Evolutionary conservation across 305 asterid species (phyloP).

Genomic region (Ajuga reptans): DNA sequence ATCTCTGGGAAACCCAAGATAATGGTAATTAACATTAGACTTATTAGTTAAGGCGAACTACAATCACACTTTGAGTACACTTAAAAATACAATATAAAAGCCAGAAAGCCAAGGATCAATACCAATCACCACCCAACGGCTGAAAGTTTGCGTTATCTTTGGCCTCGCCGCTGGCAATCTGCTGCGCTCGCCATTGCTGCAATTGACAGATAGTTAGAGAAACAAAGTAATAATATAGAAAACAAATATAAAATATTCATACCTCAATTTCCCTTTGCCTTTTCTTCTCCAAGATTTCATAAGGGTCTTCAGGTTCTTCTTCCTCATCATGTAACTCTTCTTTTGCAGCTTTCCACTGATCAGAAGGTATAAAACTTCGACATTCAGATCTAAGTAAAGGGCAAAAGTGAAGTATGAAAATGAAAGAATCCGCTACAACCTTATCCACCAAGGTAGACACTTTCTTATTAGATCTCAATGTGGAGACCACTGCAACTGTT

Average conservation of each 20-base stretch:
- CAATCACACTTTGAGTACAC: background rate
- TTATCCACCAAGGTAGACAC: slow-evolving; percentile 96
- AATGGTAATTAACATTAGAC: background rate
- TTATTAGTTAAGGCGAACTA: background rate
- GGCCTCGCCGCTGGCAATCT: slow-evolving; percentile 88
- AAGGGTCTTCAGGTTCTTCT: slow-evolving; percentile 73
- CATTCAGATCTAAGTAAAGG: background rate
- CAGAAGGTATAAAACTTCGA: slow-evolving; percentile 10
- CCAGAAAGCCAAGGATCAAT: slow-evolving; percentile 24
- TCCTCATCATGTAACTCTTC: slow-evolving; percentile 88
- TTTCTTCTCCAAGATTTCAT: slow-evolving; percentile 71
- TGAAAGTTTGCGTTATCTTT: slow-evolving; percentile 90
- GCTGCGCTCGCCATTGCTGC: slow-evolving; percentile 91
- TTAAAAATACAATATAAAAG: slow-evolving; percentile 4
- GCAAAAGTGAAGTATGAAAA: background rate
- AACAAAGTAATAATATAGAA: background rate
- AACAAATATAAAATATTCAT: slow-evolving; percentile 14
- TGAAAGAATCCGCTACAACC: slow-evolving; percentile 37
- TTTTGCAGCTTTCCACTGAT: slow-evolving; percentile 98
- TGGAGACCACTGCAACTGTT: slow-evolving; percentile 53
- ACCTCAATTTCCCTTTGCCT: slow-evolving; percentile 92
- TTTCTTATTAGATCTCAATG: slow-evolving; percentile 84
- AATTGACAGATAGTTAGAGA: slow-evolving; percentile 16
- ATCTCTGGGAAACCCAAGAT: background rate
- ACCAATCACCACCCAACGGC: slow-evolving; percentile 99